Evolutionary conservation across 768 basidiomycete genomes (phyloP).

Genomic region (Paxillus involutus): DNA sequence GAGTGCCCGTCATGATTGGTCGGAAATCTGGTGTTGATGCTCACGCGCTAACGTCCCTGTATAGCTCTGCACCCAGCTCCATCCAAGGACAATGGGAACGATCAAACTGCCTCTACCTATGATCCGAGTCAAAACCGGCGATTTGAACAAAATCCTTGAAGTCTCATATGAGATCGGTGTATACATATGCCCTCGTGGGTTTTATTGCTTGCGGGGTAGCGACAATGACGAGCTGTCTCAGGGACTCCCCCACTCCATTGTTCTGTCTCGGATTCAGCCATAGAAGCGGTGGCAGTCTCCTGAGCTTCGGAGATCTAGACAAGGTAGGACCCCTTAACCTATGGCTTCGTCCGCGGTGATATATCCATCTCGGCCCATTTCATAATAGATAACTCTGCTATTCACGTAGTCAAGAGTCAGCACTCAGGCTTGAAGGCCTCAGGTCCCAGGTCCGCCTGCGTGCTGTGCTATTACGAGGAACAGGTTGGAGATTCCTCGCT

Average conservation of each 20-base stretch:
- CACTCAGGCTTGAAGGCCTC: not conserved
- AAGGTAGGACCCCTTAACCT: not conserved
- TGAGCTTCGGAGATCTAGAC: not conserved
- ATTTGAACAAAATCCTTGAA: no score
- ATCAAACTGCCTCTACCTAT: no score
- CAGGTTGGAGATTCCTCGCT: not conserved
- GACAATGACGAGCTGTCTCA: not conserved
- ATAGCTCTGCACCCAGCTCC: no score
- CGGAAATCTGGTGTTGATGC: no score
- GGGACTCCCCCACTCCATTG: constrained; percentile 1
- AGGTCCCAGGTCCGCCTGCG: not conserved
- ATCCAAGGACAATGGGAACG: no score
- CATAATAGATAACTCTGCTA: no score
- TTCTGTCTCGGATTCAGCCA: constrained; percentile 9
- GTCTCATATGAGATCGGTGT: no score
- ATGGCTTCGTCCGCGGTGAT: constrained; percentile 20
- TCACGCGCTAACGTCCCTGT: no score
- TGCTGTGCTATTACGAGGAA: no score
- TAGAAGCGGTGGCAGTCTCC: constrained; percentile 3
- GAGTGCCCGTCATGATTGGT: no score
- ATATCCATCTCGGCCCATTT: not conserved
- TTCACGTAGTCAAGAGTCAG: no score
- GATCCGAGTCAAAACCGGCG: no score
- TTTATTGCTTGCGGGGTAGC: not conserved
- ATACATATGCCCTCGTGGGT: not conserved